Percentiles rank a stretch among this genome's conserved stretches.
Evolutionary conservation across 441 rosid genomes (phyloP).

Genomic region (Geranium incanum): DNA sequence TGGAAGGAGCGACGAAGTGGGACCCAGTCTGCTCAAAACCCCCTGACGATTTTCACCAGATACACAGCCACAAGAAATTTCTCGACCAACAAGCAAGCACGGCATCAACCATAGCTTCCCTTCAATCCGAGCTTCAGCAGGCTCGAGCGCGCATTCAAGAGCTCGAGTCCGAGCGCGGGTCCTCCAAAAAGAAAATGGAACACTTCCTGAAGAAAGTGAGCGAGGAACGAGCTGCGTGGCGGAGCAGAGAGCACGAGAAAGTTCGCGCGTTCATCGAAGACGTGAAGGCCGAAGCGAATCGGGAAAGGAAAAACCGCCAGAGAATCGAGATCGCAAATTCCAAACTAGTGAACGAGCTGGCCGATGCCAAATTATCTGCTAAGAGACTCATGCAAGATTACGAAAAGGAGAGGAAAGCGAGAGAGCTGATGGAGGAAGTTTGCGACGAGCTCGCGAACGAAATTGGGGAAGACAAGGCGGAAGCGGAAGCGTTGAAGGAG

Average conservation of each 20-base stretch:
- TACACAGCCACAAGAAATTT: constrained; percentile 22
- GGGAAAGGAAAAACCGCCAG: constrained; percentile 35
- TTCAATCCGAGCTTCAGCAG: constrained; percentile 36
- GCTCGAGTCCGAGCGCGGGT: constrained; percentile 34
- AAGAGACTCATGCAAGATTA: constrained; percentile 74
- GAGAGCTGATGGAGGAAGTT: constrained; percentile 46
- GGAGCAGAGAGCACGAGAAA: constrained; percentile 79
- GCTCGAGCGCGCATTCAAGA: constrained; percentile 35
- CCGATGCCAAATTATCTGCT: constrained; percentile 29
- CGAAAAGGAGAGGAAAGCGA: constrained; percentile 44
- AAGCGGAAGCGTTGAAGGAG: constrained; percentile 42
- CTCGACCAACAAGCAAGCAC: constrained; percentile 37
- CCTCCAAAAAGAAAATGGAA: constrained; percentile 65
- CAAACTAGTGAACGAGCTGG: constrained; percentile 39
- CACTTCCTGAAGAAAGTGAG: constrained; percentile 87
- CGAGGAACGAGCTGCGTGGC: constrained; percentile 78
- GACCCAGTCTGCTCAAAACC: constrained; percentile 29
- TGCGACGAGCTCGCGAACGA: constrained; percentile 47
- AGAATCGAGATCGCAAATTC: constrained; percentile 39
- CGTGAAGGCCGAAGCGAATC: constrained; percentile 34
- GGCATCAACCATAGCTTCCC: constrained; percentile 38
- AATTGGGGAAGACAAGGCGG: constrained; percentile 79
- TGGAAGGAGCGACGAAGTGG: constrained; percentile 50
- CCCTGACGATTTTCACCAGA: constrained; percentile 23
- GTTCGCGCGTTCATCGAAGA: constrained; percentile 25